Conservation (phyloP, 1,284 basidiomycete species). For the Trichosporon sp. region DNA sequence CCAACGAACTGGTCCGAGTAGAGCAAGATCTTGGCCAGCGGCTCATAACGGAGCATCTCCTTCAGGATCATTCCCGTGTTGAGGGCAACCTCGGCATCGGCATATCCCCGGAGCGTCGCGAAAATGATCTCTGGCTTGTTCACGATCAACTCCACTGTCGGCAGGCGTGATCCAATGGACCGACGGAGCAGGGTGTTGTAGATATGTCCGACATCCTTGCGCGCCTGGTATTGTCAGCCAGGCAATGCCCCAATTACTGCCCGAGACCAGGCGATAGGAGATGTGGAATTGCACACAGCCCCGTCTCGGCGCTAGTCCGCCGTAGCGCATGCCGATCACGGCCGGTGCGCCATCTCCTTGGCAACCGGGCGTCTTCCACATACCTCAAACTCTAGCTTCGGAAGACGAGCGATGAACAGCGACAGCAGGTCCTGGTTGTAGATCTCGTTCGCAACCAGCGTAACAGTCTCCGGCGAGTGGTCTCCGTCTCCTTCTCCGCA, state of each 20-base stretch:
- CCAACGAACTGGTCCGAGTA: slow-evolving; percentile 80
- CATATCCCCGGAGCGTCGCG: slow-evolving; percentile 80
- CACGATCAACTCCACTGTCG: slow-evolving; percentile 90
- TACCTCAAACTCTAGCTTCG: slow-evolving; percentile 89
- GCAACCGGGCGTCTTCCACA: slow-evolving; percentile 42
- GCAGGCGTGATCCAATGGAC: slow-evolving; percentile 86
- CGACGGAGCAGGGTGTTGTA: slow-evolving; percentile 92
- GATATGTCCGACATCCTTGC: slow-evolving; percentile 93
- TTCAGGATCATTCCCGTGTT: slow-evolving; percentile 98
- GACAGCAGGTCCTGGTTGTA: slow-evolving; percentile 86
- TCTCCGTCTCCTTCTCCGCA: slow-evolving; percentile 39
- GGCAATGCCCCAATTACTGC: neutral
- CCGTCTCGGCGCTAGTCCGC: neutral
- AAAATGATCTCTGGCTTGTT: slow-evolving; percentile 85
- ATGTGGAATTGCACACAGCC: neutral
- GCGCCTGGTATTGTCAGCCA: slow-evolving; percentile 43
- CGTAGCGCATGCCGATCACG: neutral
- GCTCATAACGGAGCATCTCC: slow-evolving; percentile 94
- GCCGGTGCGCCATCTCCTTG: neutral
- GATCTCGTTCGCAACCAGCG: slow-evolving; percentile 91
- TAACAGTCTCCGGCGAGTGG: slow-evolving; percentile 70
- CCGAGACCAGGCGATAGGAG: no score
- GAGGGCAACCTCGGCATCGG: slow-evolving; percentile 88
- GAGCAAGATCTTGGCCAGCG: slow-evolving; percentile 81
- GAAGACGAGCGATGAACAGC: slow-evolving; percentile 74